These are phyloP conservation scores for Avena insularis DNA, from an alignment of 176 grass and related monocot genomes.

Conservation along the genomic window DNA sequence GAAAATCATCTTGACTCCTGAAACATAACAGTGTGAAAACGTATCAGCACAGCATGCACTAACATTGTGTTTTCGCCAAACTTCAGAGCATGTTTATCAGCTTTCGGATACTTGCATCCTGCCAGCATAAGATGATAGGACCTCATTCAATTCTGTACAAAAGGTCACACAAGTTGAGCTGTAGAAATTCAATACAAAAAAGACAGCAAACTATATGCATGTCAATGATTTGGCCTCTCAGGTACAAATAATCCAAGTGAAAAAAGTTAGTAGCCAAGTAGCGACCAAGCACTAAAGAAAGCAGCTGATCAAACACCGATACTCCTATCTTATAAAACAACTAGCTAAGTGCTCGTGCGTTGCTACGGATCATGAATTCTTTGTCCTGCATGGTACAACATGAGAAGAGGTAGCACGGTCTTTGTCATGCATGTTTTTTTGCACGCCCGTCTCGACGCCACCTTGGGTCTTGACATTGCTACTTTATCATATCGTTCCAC, in stretches of 20 bases:
- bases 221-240: not conserved
- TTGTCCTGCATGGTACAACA: too few species aligned
- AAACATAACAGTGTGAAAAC: slow-evolving; percentile 11
- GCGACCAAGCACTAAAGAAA: not conserved
- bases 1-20: too few species aligned
- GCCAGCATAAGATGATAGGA: slow-evolving; percentile 55
- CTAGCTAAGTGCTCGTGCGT: too few species aligned
- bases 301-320: not conserved
- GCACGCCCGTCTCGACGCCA: too few species aligned
- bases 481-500: too few species aligned
- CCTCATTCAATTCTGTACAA: slow-evolving; percentile 47
- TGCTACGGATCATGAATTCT: too few species aligned
- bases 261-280: not conserved
- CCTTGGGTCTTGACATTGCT: too few species aligned
- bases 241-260: not conserved
- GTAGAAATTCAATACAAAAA: not conserved
- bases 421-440: too few species aligned
- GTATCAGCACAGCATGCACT: slow-evolving; percentile 6
- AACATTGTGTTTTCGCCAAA: slow-evolving; percentile 66
- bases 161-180: slow-evolving; percentile 18
- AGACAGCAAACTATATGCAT: not conserved
- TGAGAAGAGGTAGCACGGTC: too few species aligned
- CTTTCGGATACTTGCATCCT: slow-evolving; percentile 58
- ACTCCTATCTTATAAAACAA: not conserved
- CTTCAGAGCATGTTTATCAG: slow-evolving; percentile 55